Evolutionary conservation across 805 yeast genomes (phyloP), one percentile per base, ranked within the genome.

Genomic region (Wickerhamomyces rabaulensis): DNA sequence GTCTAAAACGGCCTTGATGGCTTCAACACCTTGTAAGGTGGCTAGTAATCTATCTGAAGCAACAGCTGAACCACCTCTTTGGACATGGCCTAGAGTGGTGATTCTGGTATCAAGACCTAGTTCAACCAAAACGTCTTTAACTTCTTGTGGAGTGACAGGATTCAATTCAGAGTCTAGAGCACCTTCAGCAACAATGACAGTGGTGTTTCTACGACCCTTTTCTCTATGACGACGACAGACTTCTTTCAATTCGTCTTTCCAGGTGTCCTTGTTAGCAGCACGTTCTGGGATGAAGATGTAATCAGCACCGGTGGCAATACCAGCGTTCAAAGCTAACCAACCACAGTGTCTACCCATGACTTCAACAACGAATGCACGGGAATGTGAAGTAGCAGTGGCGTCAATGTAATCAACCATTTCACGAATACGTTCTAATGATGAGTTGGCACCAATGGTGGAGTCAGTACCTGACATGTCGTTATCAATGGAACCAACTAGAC

Each of bases 301-400:
- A 69, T 94, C 99, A 3, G 99, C 98, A 59, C 94, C 87, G 25
- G 97, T 88, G 39, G 98, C 90, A 51, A 92, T 84, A 62, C 98
- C 99, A 4, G 99, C 95, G 94, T 90, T 91, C 56, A 94, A 73
- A 2, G 95, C 98, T 58, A 94, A 78, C 99, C 99, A 94, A 52
- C 99, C 99, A 75, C 99, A 94, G 67, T 94, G 97, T 63, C 99
- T 82, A 52, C 99, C 99, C 99, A 94, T 94, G 37, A 94, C 99
- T 66, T 94, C 99, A 49, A 94, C 87, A 39, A 94, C 97, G 65
- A 94, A 94, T 8, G 99, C 99, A 62, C 99, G 80, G 13, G 96
- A 88, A 67, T 94, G 99, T 3, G 98, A 92, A 55, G 87, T 80
- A 16, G 99, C 99, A 33, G 99, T 94, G 44, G 97, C 96, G 67